Evolutionary conservation across 192 early-diverging fungal genomes (phyloP).

Genomic region (Backusella tuberculispora): DNA sequence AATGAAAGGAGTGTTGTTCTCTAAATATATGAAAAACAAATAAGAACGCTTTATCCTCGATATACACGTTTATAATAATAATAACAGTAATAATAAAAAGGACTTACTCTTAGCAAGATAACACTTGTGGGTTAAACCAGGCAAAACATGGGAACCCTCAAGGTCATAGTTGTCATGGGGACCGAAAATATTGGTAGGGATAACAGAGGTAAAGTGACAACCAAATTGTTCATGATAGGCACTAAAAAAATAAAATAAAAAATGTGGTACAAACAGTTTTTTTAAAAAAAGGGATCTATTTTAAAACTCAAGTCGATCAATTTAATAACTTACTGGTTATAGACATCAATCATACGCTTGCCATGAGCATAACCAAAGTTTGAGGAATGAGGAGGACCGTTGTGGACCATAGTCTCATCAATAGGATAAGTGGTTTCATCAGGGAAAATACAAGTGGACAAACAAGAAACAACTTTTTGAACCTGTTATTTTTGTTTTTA

Average conservation of each 20-base stretch:
- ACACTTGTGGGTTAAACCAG: conserved; percentile 82
- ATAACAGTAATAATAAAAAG: no score
- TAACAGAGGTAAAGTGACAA: conserved; percentile 76
- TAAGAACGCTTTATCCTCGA: not conserved
- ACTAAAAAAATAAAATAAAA: conserved; percentile 42
- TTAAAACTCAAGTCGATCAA: conserved; percentile 1
- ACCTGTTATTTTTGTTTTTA: conserved; percentile 45
- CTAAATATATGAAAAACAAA: conserved; percentile 33
- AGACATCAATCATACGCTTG: conserved; percentile 84
- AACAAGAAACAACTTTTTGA: conserved; percentile 83
- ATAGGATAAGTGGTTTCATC: conserved; percentile 85
- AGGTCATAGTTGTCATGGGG: conserved; percentile 81
- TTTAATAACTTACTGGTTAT: conserved; percentile 66
- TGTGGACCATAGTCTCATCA: conserved; percentile 85
- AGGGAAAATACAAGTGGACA: conserved; percentile 86
- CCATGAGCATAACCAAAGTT: conserved; percentile 86
- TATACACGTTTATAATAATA: not conserved
- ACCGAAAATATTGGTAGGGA: conserved; percentile 85
- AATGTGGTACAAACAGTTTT: not conserved
- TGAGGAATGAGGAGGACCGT: conserved; percentile 77
- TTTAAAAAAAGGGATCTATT: conserved; percentile 21
- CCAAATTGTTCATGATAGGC: conserved; percentile 81
- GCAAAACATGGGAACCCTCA: conserved; percentile 81
- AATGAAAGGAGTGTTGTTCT: conserved; percentile 73
- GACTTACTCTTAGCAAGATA: conserved; percentile 76